Evolutionary conservation across 2,329 filamentous ascomycete species (phyloP).

Genomic region (Septoria petroselini): DNA sequence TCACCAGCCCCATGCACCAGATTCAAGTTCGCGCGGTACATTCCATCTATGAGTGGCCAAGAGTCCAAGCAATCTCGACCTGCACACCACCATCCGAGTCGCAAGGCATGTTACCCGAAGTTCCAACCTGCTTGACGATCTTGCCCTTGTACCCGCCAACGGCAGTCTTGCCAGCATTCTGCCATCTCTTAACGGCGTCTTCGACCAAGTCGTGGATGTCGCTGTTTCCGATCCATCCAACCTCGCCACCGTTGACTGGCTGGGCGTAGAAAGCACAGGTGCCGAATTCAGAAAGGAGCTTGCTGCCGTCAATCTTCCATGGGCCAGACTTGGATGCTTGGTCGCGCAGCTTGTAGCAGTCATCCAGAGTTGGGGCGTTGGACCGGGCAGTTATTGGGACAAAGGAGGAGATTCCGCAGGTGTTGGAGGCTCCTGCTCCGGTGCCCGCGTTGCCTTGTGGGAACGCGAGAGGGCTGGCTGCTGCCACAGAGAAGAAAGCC

Average conservation of each 20-base stretch:
- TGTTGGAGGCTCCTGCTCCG: neutral
- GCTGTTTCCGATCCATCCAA: neutral
- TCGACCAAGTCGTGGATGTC: constrained; percentile 7
- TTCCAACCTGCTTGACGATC: constrained; percentile 6
- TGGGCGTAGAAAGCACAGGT: constrained; percentile 2
- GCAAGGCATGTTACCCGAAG: constrained; percentile 5
- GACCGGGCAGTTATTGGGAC: neutral
- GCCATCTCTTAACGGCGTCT: constrained; percentile 2
- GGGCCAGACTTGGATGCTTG: neutral
- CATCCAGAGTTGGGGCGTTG: neutral
- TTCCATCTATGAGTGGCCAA: constrained; percentile 7
- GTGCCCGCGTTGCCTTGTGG: constrained; percentile 6
- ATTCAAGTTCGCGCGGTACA: too few relatives aligned
- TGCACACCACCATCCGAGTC: neutral
- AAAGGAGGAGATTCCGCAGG: constrained; percentile 4
- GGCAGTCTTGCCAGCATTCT: neutral
- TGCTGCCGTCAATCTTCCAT: neutral
- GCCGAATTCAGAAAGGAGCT: neutral
- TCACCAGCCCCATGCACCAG: too few relatives aligned
- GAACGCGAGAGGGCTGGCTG: neutral
- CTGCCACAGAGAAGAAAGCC: neutral
- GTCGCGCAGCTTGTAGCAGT: constrained; percentile 12
- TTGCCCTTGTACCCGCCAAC: neutral
- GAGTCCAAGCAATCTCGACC: constrained; percentile 4
- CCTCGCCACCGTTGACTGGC: neutral